Evolutionary conservation across 805 yeast genomes (phyloP).

Genomic region (Sugiyamaella floridensis): DNA sequence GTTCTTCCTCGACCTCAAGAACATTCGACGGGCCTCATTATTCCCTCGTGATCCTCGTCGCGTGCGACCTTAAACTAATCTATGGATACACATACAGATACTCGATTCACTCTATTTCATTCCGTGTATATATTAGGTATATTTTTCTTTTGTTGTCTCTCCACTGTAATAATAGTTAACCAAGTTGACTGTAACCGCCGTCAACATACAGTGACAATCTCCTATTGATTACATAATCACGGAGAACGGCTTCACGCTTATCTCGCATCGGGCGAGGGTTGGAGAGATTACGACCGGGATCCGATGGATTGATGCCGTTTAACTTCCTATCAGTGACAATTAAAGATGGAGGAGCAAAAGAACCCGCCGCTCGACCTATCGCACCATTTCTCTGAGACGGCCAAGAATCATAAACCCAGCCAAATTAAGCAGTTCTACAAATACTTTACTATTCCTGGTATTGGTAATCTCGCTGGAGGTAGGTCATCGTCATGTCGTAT

Average conservation of each 20-base stretch:
- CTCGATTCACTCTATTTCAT: neutral
- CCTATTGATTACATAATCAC: too few species aligned
- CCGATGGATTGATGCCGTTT: neutral
- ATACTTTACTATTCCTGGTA: slow-evolving; percentile 63
- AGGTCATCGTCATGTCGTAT: neutral
- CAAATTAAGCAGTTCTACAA: slow-evolving; percentile 78
- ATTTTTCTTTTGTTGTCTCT: too few species aligned
- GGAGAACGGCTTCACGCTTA: too few species aligned
- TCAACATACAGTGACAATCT: too few species aligned
- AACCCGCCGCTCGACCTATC: slow-evolving; percentile 44
- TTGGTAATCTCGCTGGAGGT: slow-evolving; percentile 72
- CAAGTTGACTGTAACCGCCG: too few species aligned
- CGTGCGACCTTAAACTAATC: slow-evolving; percentile 54
- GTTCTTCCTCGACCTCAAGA: slow-evolving; percentile 95
- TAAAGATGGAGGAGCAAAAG: neutral
- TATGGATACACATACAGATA: neutral
- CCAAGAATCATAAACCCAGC: slow-evolving; percentile 65
- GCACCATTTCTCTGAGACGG: slow-evolving; percentile 71
- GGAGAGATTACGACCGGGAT: neutral
- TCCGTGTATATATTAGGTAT: too few species aligned
- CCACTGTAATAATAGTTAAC: too few species aligned
- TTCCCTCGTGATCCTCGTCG: slow-evolving; percentile 99
- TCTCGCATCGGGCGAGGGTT: neutral
- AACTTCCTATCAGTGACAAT: neutral
- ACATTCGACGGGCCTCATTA: slow-evolving; percentile 95